Evolutionary conservation across 306 rosid genomes (phyloP), one percentile per base, ranked within the genome.

Genomic region (Lathyrus tuberosus): DNA sequence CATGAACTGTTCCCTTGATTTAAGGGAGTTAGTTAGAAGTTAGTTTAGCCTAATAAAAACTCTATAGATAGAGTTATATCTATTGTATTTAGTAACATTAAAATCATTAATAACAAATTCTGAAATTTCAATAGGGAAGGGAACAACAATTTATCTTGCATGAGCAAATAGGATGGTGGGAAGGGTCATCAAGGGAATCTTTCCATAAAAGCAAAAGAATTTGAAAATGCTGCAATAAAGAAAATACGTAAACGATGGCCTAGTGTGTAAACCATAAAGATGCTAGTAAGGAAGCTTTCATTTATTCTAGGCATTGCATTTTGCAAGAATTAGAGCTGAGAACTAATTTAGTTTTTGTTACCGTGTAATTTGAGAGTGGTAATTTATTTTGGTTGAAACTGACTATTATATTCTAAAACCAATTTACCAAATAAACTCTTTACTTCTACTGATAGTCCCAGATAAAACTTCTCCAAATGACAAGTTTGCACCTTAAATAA

Each of bases 101-200:
- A 35, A 6, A 35, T 35, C 38, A 33, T 5, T 5, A 33, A 33
- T 33, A 33, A 35, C 8, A 35, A 35, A 35, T 8, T 35, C 40
- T 35, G 40, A 35, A 35, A 8, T 35, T 35, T 35, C 40, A 35
- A 35, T 35, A 7, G 15, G 37, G n/a, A n/a, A n/a, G n/a, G n/a
- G 33, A 62, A 54, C 28, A 60, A 8, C 71, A 52, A 30, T 52
- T 15, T 51, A 49, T n/a, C n/a, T n/a, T 68, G 47, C 44, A 75
- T 75, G 73, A 46, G 54, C 31, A 57, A 75, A 8, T 54, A 44
- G 5, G 20, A 75, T 42, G 28, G 48, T 59, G 22, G 53, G n/a
- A 49, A 43, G 14, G 28, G 38, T 37, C 47, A 30, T 14, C 43
- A 18, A 41, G 4, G 24, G 57, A 58, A 56, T 47, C 46, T 40